Evolutionary conservation across 768 basidiomycete species (phyloP).

Genomic region (Tylopilus sp.): DNA sequence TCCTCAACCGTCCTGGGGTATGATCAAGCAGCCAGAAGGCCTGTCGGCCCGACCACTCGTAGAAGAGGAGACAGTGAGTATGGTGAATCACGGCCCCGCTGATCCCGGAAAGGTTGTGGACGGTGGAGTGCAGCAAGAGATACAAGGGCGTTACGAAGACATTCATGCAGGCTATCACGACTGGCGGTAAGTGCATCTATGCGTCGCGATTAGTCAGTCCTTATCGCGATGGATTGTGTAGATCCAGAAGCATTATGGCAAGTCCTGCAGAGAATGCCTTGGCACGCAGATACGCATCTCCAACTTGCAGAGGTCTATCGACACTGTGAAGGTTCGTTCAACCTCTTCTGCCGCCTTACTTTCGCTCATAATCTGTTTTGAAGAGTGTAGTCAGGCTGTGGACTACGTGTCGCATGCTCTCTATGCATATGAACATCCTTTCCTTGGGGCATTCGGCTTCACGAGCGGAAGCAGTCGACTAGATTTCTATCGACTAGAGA

Average conservation of each 20-base stretch:
- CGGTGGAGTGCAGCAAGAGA: slow-evolving; percentile 78
- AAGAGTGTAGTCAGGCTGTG: slow-evolving; percentile 79
- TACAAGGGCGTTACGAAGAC: slow-evolving; percentile 80
- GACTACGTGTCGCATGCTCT: slow-evolving; percentile 92
- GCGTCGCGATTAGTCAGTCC: background rate
- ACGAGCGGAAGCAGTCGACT: slow-evolving; percentile 77
- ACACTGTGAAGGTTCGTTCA: slow-evolving; percentile 74
- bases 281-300: slow-evolving; percentile 85
- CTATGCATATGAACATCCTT: slow-evolving; percentile 89
- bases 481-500: slow-evolving; percentile 89
- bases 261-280: slow-evolving; percentile 74
- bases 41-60: slow-evolving; percentile 60
- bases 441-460: slow-evolving; percentile 84
- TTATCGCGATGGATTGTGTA: slow-evolving; percentile 24
- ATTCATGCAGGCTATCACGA: slow-evolving; percentile 77
- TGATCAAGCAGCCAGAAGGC: slow-evolving; percentile 66
- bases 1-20: slow-evolving; percentile 74
- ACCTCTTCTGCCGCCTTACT: background rate
- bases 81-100: slow-evolving; percentile 38
- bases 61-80: slow-evolving; percentile 49
- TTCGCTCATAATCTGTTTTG: background rate
- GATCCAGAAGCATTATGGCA: slow-evolving; percentile 79
- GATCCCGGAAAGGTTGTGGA: slow-evolving; percentile 80
- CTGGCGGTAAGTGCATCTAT: slow-evolving; percentile 59
- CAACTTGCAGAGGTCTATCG: slow-evolving; percentile 35